Evolutionary conservation across 2,329 filamentous ascomycete genomes (phyloP).

Genomic region (Alternaria triticina): DNA sequence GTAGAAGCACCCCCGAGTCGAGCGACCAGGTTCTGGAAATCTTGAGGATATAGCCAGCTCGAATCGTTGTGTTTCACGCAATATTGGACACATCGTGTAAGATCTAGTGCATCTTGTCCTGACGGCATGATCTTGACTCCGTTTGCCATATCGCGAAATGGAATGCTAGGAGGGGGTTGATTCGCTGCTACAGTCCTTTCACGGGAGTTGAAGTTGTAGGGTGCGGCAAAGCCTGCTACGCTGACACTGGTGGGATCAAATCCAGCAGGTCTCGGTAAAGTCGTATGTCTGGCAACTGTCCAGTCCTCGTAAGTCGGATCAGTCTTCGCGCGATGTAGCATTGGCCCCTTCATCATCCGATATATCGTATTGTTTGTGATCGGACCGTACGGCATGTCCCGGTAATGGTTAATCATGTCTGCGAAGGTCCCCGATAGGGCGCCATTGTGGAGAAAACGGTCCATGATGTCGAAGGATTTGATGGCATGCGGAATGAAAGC

Average conservation of each 20-base stretch:
- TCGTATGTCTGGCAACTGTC: conserved; percentile 16
- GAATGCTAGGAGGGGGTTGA: conserved; percentile 3
- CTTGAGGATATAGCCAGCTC: conserved; percentile 26
- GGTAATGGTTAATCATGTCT: conserved; percentile 26
- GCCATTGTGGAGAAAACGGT: conserved; percentile 33
- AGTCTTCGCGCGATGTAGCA: conserved; percentile 12
- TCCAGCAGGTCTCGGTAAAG: conserved; percentile 3
- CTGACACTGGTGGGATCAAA: conserved; percentile 22
- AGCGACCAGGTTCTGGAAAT: conserved; percentile 18
- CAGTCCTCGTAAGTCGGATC: conserved; percentile 21
- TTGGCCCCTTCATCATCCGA: conserved; percentile 24
- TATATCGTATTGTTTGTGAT: conserved; percentile 22
- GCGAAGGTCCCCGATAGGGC: conserved; percentile 8
- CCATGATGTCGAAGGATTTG: conserved; percentile 29
- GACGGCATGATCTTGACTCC: conserved; percentile 22
- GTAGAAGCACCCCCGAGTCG: conserved; percentile 15
- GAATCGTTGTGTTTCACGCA: conserved; percentile 17
- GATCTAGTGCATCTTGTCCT: conserved; percentile 27
- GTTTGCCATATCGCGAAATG: conserved; percentile 21
- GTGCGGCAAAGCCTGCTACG: conserved; percentile 21
- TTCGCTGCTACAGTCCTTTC: not conserved
- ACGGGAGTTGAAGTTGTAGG: not conserved
- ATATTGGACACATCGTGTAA: conserved; percentile 29
- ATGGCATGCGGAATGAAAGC: conserved; percentile 33
- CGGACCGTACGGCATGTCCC: conserved; percentile 12